Percentiles rank a stretch among this genome's conserved stretches.
Evolutionary conservation across 1,284 basidiomycete genomes (phyloP).

Genomic region (Grifola frondosa): DNA sequence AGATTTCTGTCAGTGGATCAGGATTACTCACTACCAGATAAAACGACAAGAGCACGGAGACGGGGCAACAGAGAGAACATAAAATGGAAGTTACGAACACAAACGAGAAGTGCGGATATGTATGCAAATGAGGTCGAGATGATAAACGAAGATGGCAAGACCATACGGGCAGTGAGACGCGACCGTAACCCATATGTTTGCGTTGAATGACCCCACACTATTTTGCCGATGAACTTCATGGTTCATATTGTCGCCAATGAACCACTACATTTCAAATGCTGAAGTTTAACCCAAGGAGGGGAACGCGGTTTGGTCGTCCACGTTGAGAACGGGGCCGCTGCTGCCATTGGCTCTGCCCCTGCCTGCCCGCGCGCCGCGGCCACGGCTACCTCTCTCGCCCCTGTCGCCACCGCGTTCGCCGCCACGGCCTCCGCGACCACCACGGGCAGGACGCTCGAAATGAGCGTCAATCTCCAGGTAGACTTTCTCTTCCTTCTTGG

Average conservation of each 20-base stretch:
- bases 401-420: constrained; percentile 33
- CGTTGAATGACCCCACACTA: constrained; percentile 13
- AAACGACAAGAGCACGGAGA: constrained; percentile 15
- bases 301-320: constrained; percentile 81
- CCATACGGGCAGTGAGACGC: constrained; percentile 9
- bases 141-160: constrained; percentile 17
- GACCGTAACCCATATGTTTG: constrained; percentile 7
- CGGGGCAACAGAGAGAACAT: constrained; percentile 9
- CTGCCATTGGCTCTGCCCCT: constrained; percentile 41
- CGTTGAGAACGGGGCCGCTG: constrained; percentile 48
- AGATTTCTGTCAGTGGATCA: constrained; percentile 20
- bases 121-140: constrained; percentile 16
- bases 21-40: constrained; percentile 16
- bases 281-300: constrained; percentile 67
- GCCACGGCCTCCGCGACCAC: constrained; percentile 49
- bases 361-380: constrained; percentile 41
- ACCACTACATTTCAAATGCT: constrained; percentile 10
- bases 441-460: constrained; percentile 70
- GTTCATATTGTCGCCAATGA: constrained; percentile 4
- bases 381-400: constrained; percentile 36
- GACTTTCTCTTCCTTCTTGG: constrained; percentile 78
- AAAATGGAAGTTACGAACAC: constrained; percentile 5
- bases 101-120: constrained; percentile 11
- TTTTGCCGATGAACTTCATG: constrained; percentile 13
- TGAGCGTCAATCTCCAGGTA: constrained; percentile 77